These are phyloP conservation scores for Septoria petroselini DNA, from an alignment of 2,329 filamentous ascomycete genomes.

Conservation along the genomic window DNA sequence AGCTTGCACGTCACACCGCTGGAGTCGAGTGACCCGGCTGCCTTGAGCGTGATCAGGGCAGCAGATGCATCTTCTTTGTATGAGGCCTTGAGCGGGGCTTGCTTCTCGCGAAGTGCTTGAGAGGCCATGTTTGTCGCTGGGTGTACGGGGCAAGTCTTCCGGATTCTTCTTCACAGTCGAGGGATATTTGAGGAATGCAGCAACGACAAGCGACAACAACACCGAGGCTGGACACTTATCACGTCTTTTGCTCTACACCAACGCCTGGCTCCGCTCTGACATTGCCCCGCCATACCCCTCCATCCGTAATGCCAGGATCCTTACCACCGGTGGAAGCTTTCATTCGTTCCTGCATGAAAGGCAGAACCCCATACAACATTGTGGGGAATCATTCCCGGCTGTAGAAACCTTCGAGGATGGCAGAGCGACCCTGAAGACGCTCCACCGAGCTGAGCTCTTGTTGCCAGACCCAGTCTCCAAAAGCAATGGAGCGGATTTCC, in stretches of 20 bases:
- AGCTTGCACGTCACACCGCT: constrained; percentile 50
- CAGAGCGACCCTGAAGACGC: background rate
- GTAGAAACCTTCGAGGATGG: background rate
- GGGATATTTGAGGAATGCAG: too few relatives aligned
- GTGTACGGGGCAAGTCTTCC: too few relatives aligned
- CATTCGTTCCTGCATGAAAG: constrained; percentile 10
- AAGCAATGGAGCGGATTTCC: too few relatives aligned
- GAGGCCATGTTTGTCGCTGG: constrained; percentile 22
- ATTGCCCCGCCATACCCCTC: constrained; percentile 16
- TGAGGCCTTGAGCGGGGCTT: constrained; percentile 49
- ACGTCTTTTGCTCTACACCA: too few relatives aligned
- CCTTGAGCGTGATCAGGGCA: constrained; percentile 48
- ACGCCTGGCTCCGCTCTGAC: background rate
- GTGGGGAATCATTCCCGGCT: background rate
- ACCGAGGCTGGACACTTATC: too few relatives aligned
- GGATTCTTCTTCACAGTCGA: too few relatives aligned
- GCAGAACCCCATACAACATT: constrained; percentile 5
- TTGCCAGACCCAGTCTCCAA: background rate
- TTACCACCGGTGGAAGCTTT: constrained; percentile 11
- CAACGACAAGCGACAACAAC: too few relatives aligned
- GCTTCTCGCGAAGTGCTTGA: constrained; percentile 45
- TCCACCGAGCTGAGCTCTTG: background rate
- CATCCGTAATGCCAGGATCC: constrained; percentile 8
- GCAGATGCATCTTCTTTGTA: constrained; percentile 46
- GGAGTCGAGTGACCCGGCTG: constrained; percentile 45